Evolutionary conservation across 108 stramenopile species (phyloP).

Genomic region (Cyclostephanos invisitatus): DNA sequence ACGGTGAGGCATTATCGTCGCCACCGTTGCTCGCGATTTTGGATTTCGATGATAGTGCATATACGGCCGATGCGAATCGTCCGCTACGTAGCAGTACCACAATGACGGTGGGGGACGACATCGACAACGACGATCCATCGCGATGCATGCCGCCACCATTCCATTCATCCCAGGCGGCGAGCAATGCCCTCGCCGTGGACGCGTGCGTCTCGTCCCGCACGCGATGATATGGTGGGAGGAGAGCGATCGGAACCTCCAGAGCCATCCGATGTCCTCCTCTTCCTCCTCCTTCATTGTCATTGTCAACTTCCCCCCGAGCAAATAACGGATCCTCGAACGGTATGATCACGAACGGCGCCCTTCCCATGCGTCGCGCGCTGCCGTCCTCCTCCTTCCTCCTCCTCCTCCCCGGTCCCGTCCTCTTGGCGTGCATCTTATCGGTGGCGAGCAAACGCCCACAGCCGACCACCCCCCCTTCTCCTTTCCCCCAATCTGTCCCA

Average conservation of each 20-base stretch:
- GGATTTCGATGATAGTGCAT: conserved; percentile 2
- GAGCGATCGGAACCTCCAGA: background rate
- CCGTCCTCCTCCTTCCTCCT: background rate
- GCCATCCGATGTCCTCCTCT: background rate
- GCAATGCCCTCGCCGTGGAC: conserved; percentile 17
- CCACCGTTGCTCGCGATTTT: conserved; percentile 1
- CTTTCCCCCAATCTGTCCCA: no score
- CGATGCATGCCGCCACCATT: background rate
- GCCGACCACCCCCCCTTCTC: no score
- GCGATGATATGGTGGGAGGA: background rate
- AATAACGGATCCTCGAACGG: conserved; percentile 10
- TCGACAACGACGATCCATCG: background rate
- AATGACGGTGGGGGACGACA: conserved; percentile 43
- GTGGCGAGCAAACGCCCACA: no score
- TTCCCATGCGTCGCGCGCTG: conserved; percentile 14
- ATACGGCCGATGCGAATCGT: conserved; percentile 72
- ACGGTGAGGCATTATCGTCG: conserved; percentile 2
- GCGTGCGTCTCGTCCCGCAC: background rate
- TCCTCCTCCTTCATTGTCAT: background rate
- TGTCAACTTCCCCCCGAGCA: background rate
- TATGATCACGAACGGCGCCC: conserved; percentile 30
- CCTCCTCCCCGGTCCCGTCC: background rate
- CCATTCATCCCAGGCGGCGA: conserved; percentile 26
- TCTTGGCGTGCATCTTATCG: no score
- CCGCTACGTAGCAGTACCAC: conserved; percentile 72